These are phyloP conservation scores for Rhododendron molle DNA, from an alignment of 148 eudicot species.

Conservation along the genomic window DNA sequence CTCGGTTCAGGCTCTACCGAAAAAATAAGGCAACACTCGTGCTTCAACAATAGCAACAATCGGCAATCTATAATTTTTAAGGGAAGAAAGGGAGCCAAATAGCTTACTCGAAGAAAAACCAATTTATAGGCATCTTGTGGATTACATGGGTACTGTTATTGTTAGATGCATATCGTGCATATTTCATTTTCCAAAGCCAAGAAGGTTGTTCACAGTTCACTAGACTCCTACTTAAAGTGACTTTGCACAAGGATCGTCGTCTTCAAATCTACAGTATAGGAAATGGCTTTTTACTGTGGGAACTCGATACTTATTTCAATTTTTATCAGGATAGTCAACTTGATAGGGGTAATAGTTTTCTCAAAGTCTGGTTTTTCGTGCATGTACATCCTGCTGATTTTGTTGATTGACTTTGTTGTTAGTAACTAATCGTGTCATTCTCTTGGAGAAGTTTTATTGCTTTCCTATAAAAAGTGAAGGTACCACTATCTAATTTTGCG, in stretches of 20 bases:
- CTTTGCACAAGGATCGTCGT: background rate
- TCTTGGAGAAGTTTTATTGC: background rate
- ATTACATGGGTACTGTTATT: background rate
- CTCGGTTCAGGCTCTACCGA: background rate
- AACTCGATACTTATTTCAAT: background rate
- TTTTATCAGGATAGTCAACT: background rate
- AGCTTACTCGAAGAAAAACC: background rate
- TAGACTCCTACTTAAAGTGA: background rate
- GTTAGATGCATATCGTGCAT: background rate
- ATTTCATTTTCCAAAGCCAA: conserved; percentile 1
- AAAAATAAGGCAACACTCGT: background rate
- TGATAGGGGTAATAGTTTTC: background rate
- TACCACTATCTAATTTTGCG: background rate
- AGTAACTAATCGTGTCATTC: background rate
- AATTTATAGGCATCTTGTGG: background rate
- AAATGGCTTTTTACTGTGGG: background rate
- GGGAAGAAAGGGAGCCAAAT: background rate
- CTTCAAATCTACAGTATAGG: background rate
- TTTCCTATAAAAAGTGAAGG: background rate
- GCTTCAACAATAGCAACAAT: background rate
- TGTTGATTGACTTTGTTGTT: background rate
- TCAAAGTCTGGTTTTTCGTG: background rate
- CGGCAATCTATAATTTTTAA: background rate
- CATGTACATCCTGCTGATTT: background rate
- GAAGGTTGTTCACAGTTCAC: background rate